Base-by-base conservation (phyloP, 2,329 filamentous ascomycete genomes). In the Clonostachys rhizophaga region DNA sequence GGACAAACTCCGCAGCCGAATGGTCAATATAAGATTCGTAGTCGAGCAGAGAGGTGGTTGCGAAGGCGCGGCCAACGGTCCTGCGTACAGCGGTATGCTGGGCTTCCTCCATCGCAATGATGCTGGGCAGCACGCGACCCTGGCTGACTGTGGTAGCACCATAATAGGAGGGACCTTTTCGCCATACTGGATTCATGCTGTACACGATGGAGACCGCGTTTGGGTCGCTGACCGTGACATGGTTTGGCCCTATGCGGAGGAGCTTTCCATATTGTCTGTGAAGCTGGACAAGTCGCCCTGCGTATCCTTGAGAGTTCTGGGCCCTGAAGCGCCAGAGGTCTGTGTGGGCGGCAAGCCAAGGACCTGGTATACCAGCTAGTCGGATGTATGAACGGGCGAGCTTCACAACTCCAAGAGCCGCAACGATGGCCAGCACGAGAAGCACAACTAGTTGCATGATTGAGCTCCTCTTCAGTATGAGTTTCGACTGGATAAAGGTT, bases 301-400 rank as follows among this genome's bases (percentile, higher is more conserved):
- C 17, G 4, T n/a, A 18, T n/a, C 36, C 36, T n/a, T n/a, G 36
- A 3, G 14, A 18, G 36, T 39, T 39, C 36, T 39, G 36, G 36
- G 17, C 36, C 14, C 17, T 39, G 11, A n/a, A 18, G 14, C 36
- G 36, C 61, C 64, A 66, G 18, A 53, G 56, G 40, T 65, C 62
- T 46, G 60, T 65, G 40, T 65, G 54, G 11, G 56, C 56, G 12
- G 60, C 62, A 50, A 57, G 55, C 45, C 60, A 61, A 1, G 65
- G 65, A 1, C 64, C 65, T 0, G 63, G 64, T 16, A 67, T 49
- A 45, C 66, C 60, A 8, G 57, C 62, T 34, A 67, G 55, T 36
- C 61, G 61, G 46, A 58, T 54, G 17, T 39, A 39, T n/a, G 14
- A 18, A n/a, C 36, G 14, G 36, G 5, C 7, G 36, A 39, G 14